A percentile compares a stretch with the other conserved stretches of the same genome.
These are phyloP conservation scores for Xylariaceae sp. DNA, from an alignment of 2,329 filamentous ascomycete species.

Conservation along the genomic window DNA sequence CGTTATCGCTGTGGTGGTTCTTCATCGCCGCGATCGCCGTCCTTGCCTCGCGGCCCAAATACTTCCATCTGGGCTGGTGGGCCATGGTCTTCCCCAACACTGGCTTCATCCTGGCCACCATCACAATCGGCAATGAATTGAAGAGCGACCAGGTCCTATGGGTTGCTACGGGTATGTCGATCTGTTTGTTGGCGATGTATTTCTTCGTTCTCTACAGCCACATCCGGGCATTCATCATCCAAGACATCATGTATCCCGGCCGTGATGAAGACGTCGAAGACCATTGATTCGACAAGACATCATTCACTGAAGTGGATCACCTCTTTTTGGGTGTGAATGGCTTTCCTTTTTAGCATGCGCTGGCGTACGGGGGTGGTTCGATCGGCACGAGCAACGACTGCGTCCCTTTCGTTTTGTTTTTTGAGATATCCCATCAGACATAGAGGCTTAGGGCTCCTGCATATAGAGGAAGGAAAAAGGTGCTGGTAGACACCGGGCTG, in stretches of 20 bases:
- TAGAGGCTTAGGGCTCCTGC: not conserved
- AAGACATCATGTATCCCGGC: constrained; percentile 53
- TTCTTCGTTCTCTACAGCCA: constrained; percentile 40
- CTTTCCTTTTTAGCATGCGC: too few species aligned
- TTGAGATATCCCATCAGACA: constrained; percentile 1
- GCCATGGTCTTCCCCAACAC: constrained; percentile 60
- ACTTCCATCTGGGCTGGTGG: constrained; percentile 61
- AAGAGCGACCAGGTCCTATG: constrained; percentile 41
- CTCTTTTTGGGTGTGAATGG: not conserved
- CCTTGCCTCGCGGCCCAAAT: constrained; percentile 39
- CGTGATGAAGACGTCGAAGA: constrained; percentile 51
- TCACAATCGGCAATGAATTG: constrained; percentile 47
- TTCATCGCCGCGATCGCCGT: constrained; percentile 45
- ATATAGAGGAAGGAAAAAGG: not conserved
- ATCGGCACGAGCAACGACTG: not conserved
- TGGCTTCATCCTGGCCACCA: constrained; percentile 54
- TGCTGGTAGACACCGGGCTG: not conserved
- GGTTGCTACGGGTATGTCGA: constrained; percentile 46
- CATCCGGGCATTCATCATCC: constrained; percentile 43
- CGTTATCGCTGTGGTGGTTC: constrained; percentile 57
- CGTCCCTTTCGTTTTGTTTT: not conserved
- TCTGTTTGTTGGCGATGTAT: constrained; percentile 38
- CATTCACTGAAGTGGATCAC: not conserved
- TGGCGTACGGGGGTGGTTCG: not conserved
- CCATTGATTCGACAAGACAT: constrained; percentile 27